Evolutionary conservation across 495 filamentous ascomycete species (phyloP), one percentile per base, ranked within the genome.

Genomic region (Penicillium pulvis): DNA sequence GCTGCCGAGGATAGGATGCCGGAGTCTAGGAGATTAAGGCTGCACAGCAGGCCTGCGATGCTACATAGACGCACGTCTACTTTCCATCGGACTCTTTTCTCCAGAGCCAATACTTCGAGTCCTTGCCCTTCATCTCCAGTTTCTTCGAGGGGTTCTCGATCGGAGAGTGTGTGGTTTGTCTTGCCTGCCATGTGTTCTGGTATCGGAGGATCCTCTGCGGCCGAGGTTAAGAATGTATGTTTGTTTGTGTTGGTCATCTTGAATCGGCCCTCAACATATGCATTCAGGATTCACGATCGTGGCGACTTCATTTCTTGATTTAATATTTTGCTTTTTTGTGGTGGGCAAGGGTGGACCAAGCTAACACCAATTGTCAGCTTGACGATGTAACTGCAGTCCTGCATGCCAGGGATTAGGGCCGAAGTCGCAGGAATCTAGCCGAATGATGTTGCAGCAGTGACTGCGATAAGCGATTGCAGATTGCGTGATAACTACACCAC

Each of bases 1-100:
- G 88, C 87, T 0, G 89, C 89, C 12, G 83, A 87, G 6, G 86
- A 88, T n/a, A 92, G 83, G 53, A 93, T 86, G n/a, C 86, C 87
- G 43, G 81, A 85, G 72, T 91, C 89, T 9, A 92, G 76, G 39
- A 93, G 73, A 69, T 91, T 86, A 30, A 92, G 79, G 59, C 82
- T 85, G 72, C 87, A 90, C 11, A 92, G 76, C 24, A 91, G 79
- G 4, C 88, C 87, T 16, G 86, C 89, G 60, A 93, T 90, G 33
- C 82, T 87, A 72, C 88, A 92, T 6, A 92, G 78, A n/a, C 89
- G 80, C 44, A 89, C 57, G 66, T 92, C 89, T 50, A 87, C 80
- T 70, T 91, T 91, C 51, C 79, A 77, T 19, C 84, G 83, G 41
- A 92, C 65, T 33, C 59, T 70, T 50, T 62, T 71, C 61, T 79